A percentile compares a stretch with the other conserved stretches of the same genome.
These are phyloP conservation scores for Isoetes taiwanensis DNA, from an alignment of 75 land plant genomes.

Conservation along the genomic window DNA sequence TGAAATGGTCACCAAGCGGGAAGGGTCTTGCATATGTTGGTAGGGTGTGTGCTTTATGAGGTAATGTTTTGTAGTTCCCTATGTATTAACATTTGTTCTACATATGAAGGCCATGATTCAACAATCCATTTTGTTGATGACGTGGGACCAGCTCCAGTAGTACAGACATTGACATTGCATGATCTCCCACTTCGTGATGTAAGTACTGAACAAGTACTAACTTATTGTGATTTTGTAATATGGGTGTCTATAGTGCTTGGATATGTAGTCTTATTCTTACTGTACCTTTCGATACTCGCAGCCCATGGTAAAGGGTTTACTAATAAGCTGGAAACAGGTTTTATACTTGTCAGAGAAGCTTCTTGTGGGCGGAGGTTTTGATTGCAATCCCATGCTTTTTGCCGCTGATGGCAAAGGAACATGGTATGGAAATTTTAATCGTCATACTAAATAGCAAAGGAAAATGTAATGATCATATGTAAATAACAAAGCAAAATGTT, in stretches of 20 bases:
- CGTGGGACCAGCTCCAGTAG: conserved; percentile 72
- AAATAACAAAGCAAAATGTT: too few species aligned
- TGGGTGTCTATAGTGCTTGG: not conserved
- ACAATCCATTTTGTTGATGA: conserved; percentile 88
- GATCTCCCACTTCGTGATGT: conserved; percentile 99
- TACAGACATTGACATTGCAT: conserved; percentile 63
- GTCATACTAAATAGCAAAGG: too few species aligned
- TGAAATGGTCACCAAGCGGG: conserved; percentile 97
- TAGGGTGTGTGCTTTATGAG: conserved; percentile 16
- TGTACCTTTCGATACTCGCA: not conserved
- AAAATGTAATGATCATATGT: too few species aligned
- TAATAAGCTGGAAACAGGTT: conserved; percentile 33
- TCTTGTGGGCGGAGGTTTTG: conserved; percentile 91
- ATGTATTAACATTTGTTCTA: conserved; percentile 8
- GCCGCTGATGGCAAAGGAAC: conserved; percentile 63
- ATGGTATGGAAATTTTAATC: conserved; percentile 41
- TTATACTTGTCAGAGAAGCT: conserved; percentile 75
- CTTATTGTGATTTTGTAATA: too few species aligned
- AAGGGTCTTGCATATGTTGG: conserved; percentile 92
- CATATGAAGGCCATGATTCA: conserved; percentile 77
- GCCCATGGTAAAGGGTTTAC: not conserved
- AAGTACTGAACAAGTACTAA: conserved; percentile 65
- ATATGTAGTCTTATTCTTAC: not conserved
- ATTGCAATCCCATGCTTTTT: conserved; percentile 91
- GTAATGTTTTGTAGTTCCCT: not conserved